Percentiles rank a stretch among this genome's conserved stretches.
These are phyloP conservation scores for Blastocystis sp. DNA, from an alignment of 352 stramenopile species.

Conservation along the genomic window DNA sequence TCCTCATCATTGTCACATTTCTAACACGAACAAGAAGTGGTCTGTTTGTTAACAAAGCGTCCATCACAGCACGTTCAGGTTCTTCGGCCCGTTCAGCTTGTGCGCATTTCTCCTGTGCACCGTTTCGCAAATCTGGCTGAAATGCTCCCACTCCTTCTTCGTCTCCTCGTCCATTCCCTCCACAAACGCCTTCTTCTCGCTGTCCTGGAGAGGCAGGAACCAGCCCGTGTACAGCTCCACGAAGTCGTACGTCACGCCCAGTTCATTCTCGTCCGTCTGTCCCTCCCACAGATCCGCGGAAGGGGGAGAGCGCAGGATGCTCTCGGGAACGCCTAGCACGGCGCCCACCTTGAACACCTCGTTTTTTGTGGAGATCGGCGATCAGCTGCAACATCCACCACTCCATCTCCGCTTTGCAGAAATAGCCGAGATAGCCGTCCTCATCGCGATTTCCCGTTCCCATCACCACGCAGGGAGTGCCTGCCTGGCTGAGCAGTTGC, in stretches of 20 bases:
- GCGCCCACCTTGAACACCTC: constrained; percentile 65
- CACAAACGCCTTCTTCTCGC: constrained; percentile 7
- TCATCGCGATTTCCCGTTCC: constrained; percentile 57
- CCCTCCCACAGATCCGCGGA: constrained; percentile 66
- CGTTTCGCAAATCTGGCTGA: neutral
- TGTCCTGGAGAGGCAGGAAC: neutral
- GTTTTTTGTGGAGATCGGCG: constrained; percentile 62
- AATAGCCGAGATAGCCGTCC: constrained; percentile 64
- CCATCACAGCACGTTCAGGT: constrained; percentile 38
- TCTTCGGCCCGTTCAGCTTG: constrained; percentile 7
- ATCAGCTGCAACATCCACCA: constrained; percentile 61
- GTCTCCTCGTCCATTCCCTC: constrained; percentile 16
- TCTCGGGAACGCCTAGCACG: constrained; percentile 56
- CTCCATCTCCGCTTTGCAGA: constrained; percentile 53
- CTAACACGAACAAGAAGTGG: constrained; percentile 6
- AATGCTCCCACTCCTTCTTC: constrained; percentile 29
- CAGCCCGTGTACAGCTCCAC: constrained; percentile 56
- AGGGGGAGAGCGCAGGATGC: constrained; percentile 53
- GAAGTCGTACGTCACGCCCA: constrained; percentile 66
- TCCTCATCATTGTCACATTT: constrained; percentile 44
- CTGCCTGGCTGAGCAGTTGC: constrained; percentile 39
- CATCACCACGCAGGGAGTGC: constrained; percentile 53
- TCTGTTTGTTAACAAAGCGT: neutral
- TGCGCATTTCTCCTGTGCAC: constrained; percentile 37
- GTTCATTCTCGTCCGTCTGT: constrained; percentile 66